Percentiles rank a stretch among this genome's conserved stretches.
These are phyloP conservation scores for Chlorella sp. DNA, from an alignment of 139 green algal genomes.

Conservation along the genomic window DNA sequence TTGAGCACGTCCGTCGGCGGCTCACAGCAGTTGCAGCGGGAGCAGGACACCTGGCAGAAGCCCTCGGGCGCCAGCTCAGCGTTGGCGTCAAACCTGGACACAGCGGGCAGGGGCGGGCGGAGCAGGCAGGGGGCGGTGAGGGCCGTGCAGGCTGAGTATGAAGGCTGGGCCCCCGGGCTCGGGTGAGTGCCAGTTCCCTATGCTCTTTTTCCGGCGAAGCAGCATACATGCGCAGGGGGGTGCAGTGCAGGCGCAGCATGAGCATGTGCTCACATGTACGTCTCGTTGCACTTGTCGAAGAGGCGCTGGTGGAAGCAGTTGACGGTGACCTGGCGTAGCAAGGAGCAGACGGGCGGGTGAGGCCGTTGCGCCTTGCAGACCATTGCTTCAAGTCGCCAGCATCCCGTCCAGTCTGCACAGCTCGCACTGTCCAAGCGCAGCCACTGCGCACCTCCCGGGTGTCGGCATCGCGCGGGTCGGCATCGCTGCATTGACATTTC, in stretches of 20 bases:
- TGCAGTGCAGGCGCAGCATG: neutral
- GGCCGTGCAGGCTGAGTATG: too few relatives aligned
- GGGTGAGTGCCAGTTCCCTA: too few relatives aligned
- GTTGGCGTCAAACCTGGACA: constrained; percentile 14
- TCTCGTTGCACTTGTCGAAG: constrained; percentile 32
- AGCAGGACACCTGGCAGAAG: constrained; percentile 59
- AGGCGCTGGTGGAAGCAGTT: constrained; percentile 32
- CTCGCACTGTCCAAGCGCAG: too few relatives aligned
- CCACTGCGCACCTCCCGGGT: neutral
- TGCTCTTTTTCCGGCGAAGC: too few relatives aligned
- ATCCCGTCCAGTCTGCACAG: too few relatives aligned
- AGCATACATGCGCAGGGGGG: too few relatives aligned
- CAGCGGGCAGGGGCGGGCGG: neutral
- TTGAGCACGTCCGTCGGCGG: constrained; percentile 34
- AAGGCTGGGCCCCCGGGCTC: too few relatives aligned
- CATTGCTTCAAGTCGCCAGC: too few relatives aligned
- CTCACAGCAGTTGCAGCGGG: constrained; percentile 47
- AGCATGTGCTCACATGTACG: constrained; percentile 32
- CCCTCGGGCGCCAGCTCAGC: constrained; percentile 44
- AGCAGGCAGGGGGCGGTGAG: neutral
- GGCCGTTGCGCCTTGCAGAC: too few relatives aligned
- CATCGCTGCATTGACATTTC: constrained; percentile 44
- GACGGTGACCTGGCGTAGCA: neutral
- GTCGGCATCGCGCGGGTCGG: constrained; percentile 24
- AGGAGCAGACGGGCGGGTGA: too few relatives aligned